Evolutionary conservation across 768 basidiomycete genomes (phyloP).

Genomic region (Termitomyces heimii): DNA sequence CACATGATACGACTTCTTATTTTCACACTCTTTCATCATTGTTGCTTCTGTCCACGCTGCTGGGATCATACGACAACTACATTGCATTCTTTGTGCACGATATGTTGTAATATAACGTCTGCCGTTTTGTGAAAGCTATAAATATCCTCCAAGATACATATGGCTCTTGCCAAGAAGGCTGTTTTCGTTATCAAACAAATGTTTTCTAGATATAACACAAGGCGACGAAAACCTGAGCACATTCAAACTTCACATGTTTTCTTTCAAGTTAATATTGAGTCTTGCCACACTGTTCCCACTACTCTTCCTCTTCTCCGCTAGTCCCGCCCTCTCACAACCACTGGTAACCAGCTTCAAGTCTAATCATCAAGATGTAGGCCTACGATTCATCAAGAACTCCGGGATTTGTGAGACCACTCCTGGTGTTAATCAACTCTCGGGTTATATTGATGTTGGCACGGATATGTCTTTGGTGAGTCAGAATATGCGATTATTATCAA

Average conservation of each 20-base stretch:
- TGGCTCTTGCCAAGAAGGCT: background rate
- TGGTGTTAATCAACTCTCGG: conserved; percentile 52
- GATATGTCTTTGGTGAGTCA: conserved; percentile 53
- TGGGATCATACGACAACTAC: background rate
- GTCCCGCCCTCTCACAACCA: conserved; percentile 30
- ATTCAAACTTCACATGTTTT: background rate
- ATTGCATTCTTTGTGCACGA: background rate
- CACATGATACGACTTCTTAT: background rate
- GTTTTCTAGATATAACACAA: background rate
- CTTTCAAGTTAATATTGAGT: background rate
- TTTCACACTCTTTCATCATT: background rate
- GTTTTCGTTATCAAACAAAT: background rate
- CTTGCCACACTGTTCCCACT: background rate
- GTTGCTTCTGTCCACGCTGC: background rate
- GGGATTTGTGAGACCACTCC: conserved; percentile 65
- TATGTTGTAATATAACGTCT: background rate
- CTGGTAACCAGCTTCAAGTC: conserved; percentile 16
- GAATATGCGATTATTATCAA: background rate
- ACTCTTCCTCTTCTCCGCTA: background rate
- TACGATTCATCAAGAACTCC: conserved; percentile 53
- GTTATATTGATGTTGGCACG: conserved; percentile 52
- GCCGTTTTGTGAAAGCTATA: background rate
- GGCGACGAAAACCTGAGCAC: background rate
- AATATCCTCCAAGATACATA: background rate
- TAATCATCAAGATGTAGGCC: conserved; percentile 17